phyloP scores from a whole-genome alignment of 345 rosid species.

The Nephelium lappaceum region DNA sequence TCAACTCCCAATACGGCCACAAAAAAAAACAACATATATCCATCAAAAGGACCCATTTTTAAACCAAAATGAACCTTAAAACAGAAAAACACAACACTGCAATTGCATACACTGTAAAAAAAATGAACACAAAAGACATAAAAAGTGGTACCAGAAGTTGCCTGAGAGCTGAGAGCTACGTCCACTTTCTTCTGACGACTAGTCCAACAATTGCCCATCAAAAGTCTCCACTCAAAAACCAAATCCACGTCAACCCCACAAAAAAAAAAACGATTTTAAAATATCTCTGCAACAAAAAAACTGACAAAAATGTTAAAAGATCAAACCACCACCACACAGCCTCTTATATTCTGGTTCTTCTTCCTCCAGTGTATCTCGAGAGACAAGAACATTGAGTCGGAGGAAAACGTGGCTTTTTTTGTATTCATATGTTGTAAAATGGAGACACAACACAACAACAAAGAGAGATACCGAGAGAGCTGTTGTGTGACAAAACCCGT shows the following conservation, averaged over 20 bases:
- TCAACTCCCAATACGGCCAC: neutral
- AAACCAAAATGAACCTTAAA: neutral
- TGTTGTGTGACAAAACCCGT: neutral
- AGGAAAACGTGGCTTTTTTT: neutral
- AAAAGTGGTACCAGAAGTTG: slow-evolving; percentile 18
- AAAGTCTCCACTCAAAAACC: neutral
- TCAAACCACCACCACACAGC: neutral
- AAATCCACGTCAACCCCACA: neutral
- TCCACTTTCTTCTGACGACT: slow-evolving; percentile 14
- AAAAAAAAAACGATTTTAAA: neutral
- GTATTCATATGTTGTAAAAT: neutral
- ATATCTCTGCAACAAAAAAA: neutral
- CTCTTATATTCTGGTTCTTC: neutral
- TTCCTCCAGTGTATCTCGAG: neutral
- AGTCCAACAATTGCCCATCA: slow-evolving; percentile 37
- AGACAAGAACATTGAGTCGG: neutral
- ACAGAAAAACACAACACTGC: neutral
- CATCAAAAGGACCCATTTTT: neutral
- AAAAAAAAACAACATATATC: neutral
- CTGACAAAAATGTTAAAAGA: neutral
- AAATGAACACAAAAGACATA: neutral
- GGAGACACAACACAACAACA: neutral
- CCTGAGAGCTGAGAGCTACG: slow-evolving; percentile 17
- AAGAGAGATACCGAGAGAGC: neutral
- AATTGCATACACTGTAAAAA: neutral